phyloP scores from a whole-genome alignment of 345 rosid genomes.

The Hibiscus mutabilis region DNA sequence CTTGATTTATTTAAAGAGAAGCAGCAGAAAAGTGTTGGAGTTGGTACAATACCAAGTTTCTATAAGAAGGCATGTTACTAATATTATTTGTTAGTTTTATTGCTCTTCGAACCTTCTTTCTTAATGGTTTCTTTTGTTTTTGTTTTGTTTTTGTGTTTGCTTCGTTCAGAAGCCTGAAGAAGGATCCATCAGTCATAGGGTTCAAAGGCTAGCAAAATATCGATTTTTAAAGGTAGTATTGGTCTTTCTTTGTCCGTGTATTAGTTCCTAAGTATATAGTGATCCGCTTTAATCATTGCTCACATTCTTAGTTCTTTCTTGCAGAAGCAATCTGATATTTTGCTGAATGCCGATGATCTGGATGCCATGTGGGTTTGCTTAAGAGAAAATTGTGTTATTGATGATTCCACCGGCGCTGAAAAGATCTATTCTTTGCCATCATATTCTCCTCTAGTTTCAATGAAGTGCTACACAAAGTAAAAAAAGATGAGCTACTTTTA shows the following conservation, averaged over 20 bases:
- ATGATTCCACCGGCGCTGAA: slow-evolving; percentile 98
- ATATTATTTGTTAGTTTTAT: slow-evolving; percentile 7
- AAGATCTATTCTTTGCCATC: slow-evolving; percentile 38
- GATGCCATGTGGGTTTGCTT: slow-evolving; percentile 99
- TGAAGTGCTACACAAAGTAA: neutral
- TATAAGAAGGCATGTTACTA: slow-evolving; percentile 75
- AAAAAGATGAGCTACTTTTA: neutral
- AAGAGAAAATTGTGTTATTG: slow-evolving; percentile 97
- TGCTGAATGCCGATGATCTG: slow-evolving; percentile 91
- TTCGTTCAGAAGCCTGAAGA: slow-evolving; percentile 90
- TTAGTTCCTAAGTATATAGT: neutral
- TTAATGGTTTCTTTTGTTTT: neutral
- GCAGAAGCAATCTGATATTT: slow-evolving; percentile 96
- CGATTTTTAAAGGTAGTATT: slow-evolving; percentile 70
- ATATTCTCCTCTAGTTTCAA: neutral
- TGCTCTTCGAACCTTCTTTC: neutral
- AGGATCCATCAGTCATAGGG: slow-evolving; percentile 92
- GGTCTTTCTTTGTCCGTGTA: neutral
- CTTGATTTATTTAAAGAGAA: slow-evolving; percentile 96
- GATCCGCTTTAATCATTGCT: neutral
- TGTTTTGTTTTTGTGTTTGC: slow-evolving; percentile 8
- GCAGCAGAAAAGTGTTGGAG: slow-evolving; percentile 86
- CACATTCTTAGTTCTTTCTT: slow-evolving; percentile 18
- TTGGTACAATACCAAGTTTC: slow-evolving; percentile 86
- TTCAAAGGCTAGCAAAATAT: slow-evolving; percentile 86